Conservation (phyloP, 495 filamentous ascomycete genomes). For the Podospora comata region DNA sequence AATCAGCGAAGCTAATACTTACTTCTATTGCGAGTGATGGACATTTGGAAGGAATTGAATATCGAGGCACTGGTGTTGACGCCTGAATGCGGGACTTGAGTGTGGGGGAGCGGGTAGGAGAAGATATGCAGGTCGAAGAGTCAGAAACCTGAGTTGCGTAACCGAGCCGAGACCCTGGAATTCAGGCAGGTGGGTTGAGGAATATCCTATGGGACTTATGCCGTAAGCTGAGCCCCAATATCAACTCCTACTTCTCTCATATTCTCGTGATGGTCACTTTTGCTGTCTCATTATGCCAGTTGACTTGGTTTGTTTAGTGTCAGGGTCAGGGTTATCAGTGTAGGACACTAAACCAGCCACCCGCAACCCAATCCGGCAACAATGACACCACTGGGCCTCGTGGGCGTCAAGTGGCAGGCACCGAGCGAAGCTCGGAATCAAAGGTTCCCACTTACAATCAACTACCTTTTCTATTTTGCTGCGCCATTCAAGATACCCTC, state of each 20-base stretch:
- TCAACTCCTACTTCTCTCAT: background rate
- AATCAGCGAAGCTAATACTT: constrained; percentile 1
- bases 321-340: background rate
- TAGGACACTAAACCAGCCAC: background rate
- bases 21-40: background rate
- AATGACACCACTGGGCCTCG: background rate
- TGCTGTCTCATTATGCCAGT: background rate
- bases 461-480: constrained; percentile 16
- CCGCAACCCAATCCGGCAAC: background rate
- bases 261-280: background rate
- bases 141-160: background rate
- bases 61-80: background rate
- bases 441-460: background rate
- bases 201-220: background rate
- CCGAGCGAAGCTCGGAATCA: background rate
- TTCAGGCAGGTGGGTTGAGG: background rate
- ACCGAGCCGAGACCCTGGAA: background rate
- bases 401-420: background rate
- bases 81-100: background rate
- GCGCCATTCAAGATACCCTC: constrained; percentile 18
- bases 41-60: background rate
- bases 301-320: background rate
- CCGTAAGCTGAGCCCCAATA: background rate
- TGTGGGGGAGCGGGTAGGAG: background rate
- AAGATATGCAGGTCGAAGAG: background rate